These are phyloP conservation scores for Botrytis squamosa DNA, from an alignment of 2,329 filamentous ascomycete genomes.

Conservation along the genomic window DNA sequence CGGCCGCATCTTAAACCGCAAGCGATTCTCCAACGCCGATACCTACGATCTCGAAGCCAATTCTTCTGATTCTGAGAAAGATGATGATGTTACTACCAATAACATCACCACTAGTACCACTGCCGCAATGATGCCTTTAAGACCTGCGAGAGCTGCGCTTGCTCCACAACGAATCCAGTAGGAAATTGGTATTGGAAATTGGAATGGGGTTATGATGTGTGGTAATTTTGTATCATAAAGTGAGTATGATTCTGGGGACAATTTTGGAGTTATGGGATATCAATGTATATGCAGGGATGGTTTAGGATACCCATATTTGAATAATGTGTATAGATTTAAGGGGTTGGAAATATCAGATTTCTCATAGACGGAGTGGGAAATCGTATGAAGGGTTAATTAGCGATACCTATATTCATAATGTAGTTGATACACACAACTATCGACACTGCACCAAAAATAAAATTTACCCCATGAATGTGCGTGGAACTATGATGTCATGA, in stretches of 20 bases:
- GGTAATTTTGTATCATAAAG: background rate
- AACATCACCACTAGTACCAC: background rate
- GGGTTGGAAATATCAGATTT: background rate
- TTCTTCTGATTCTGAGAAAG: background rate
- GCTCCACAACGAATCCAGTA: background rate
- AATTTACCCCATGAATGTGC: too few species aligned
- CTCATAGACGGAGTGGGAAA: too few species aligned
- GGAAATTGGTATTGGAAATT: too few species aligned
- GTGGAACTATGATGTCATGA: background rate
- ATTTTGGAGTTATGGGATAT: background rate
- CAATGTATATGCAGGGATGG: background rate
- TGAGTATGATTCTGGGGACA: background rate
- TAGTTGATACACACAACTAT: background rate
- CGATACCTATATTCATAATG: background rate
- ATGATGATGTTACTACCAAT: background rate
- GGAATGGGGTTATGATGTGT: background rate
- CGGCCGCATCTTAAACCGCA: too few species aligned
- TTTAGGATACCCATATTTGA: background rate
- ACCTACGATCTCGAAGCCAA: background rate
- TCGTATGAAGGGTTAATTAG: background rate
- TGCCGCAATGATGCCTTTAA: background rate
- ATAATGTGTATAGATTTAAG: background rate
- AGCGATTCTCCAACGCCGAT: too few species aligned
- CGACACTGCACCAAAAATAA: background rate
- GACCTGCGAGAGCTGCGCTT: background rate